A percentile compares a stretch with the other conserved stretches of the same genome.
Evolutionary conservation across 139 green algal species (phyloP).

Genomic region (Pycnococcus provasolii): DNA sequence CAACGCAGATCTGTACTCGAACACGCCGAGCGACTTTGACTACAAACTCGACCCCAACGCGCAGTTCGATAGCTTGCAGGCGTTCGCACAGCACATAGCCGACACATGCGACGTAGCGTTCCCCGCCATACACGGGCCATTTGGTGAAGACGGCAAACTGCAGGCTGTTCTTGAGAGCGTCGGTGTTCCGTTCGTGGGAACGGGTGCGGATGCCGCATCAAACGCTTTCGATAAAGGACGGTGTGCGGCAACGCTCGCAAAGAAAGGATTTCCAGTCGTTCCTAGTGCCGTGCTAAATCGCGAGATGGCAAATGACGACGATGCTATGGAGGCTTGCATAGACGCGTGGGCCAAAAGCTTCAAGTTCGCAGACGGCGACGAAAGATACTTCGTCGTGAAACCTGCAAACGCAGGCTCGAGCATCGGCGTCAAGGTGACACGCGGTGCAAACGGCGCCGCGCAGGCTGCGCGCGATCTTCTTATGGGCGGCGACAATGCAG

Average conservation of each 20-base stretch:
- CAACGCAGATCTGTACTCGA: constrained; percentile 32
- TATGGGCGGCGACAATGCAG: constrained; percentile 14
- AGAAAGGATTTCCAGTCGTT: no score
- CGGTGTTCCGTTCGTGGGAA: constrained; percentile 44
- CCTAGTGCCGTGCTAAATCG: background rate
- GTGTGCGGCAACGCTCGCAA: no score
- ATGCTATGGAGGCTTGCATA: background rate
- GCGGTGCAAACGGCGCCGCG: constrained; percentile 16
- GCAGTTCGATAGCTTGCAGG: constrained; percentile 18
- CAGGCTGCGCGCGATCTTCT: background rate
- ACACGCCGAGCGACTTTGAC: constrained; percentile 42
- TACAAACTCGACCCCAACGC: constrained; percentile 26
- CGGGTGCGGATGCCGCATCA: constrained; percentile 3
- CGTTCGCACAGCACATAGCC: constrained; percentile 27
- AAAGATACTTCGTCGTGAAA: constrained; percentile 31
- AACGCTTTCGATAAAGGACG: constrained; percentile 19
- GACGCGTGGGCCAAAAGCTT: background rate
- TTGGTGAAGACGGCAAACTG: constrained; percentile 31
- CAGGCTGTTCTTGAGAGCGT: constrained; percentile 33
- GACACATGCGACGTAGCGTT: constrained; percentile 32
- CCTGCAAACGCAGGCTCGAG: constrained; percentile 28
- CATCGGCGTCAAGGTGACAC: constrained; percentile 30
- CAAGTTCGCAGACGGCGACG: background rate
- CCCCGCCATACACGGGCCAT: constrained; percentile 32
- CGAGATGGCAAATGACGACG: background rate